phyloP scores from a whole-genome alignment of 1,284 basidiomycete genomes.

The Tetrapyrgos nigripes region DNA sequence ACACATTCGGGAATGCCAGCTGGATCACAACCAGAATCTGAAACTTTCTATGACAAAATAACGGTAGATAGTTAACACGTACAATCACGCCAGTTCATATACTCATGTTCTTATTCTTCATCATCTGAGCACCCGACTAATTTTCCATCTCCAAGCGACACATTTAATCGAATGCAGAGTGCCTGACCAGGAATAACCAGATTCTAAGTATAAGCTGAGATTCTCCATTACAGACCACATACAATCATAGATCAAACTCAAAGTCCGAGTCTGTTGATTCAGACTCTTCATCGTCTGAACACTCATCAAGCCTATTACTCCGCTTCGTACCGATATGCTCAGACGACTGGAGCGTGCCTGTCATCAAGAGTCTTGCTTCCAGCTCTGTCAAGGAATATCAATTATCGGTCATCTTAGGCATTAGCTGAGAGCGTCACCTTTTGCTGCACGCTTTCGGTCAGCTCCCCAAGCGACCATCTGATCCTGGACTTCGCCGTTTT shows the following conservation, averaged over 20 bases:
- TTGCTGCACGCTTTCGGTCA: slow-evolving; percentile 75
- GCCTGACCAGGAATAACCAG: too few relatives aligned
- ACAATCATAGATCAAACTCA: slow-evolving; percentile 66
- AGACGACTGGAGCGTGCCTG: slow-evolving; percentile 64
- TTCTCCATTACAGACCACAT: neutral
- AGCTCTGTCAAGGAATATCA: slow-evolving; percentile 55
- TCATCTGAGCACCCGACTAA: too few relatives aligned
- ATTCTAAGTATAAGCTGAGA: too few relatives aligned
- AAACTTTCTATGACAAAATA: too few relatives aligned
- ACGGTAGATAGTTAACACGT: too few relatives aligned
- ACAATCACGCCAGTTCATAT: too few relatives aligned
- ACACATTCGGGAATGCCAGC: too few relatives aligned
- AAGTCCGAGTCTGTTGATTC: slow-evolving; percentile 69
- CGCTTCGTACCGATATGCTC: slow-evolving; percentile 43
- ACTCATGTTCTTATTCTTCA: too few relatives aligned
- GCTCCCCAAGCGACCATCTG: slow-evolving; percentile 88
- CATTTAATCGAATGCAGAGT: too few relatives aligned
- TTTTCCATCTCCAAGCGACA: too few relatives aligned
- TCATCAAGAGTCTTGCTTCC: slow-evolving; percentile 67
- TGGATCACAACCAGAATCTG: too few relatives aligned
- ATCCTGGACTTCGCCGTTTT: slow-evolving; percentile 87
- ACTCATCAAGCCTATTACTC: slow-evolving; percentile 52
- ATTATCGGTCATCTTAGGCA: slow-evolving; percentile 4
- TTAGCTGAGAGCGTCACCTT: slow-evolving; percentile 65
- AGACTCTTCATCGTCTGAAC: slow-evolving; percentile 51